Evolutionary conservation across 140 eudicot species (phyloP), one percentile per base, ranked within the genome.

Genomic region (Senecio squalidus): DNA sequence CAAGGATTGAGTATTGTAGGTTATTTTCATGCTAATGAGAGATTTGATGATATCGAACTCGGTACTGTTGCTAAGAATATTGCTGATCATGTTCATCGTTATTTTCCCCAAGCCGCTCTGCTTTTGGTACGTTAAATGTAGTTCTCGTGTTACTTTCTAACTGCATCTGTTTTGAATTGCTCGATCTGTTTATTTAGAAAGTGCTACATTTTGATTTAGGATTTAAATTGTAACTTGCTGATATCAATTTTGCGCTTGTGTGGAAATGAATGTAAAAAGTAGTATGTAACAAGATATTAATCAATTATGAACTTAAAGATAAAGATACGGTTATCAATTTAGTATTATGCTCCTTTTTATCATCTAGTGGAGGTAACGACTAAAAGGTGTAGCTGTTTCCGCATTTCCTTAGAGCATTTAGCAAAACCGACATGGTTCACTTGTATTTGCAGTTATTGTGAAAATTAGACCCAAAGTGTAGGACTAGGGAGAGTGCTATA

Each of bases 21-120:
- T 1, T 91, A 91, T 52, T 91, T 91, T 60, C 98, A 91, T 68
- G 98, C 96, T 18, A 91, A 91, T 13, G 96, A 91, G 79, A 83
- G 95, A 34, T 87, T 79, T 68, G 86, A 87, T 77, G 98, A 87
- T 62, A 39, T 48, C 14, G 98, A 92, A 77, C 92, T 92, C 4
- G 74, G 86, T 29, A 49, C 49, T 29, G 89, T 79, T 45, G 96
- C 98, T 0, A 92, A 78, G 78, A 87, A 92, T 66, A 81, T 87
- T 41, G 96, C 86, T 8, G 98, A 92, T 81, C 98, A 92, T 54
- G 76, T 92, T 14, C 70, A 67, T 39, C 86, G 83, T 47, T 84
- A 87, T 74, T 74, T 87, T 17, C 95, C 96, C 11, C 92, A 87
- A 62, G 84, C 95, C 13, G 89, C 89, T 6, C 54, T 87, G 38